Evolutionary conservation across 176 grass and related monocot species (phyloP).

Genomic region (Rhynchospora tenuis): DNA sequence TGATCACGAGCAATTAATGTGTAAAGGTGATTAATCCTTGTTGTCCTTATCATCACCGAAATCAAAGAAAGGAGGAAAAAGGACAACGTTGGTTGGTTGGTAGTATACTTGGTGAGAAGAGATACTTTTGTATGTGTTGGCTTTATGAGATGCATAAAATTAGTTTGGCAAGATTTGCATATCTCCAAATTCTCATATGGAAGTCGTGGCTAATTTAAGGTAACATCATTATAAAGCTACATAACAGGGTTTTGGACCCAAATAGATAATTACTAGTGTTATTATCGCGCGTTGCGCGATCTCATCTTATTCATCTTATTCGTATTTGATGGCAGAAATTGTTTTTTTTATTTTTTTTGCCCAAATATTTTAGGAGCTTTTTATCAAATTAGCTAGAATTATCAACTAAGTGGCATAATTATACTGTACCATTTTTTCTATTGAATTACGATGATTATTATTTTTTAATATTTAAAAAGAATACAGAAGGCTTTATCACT

Average conservation of each 20-base stretch:
- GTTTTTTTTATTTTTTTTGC: too few relatives aligned
- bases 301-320: too few relatives aligned
- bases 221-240: not conserved
- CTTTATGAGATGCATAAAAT: not conserved
- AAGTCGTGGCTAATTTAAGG: slow-evolving; percentile 3
- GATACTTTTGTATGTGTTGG: not conserved
- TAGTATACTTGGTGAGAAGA: not conserved
- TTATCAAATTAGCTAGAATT: too few relatives aligned
- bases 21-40: not conserved
- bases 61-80: not conserved
- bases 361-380: too few relatives aligned
- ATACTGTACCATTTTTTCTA: too few relatives aligned
- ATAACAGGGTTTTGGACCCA: not conserved
- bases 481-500: too few relatives aligned
- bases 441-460: too few relatives aligned
- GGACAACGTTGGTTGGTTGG: not conserved
- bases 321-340: too few relatives aligned
- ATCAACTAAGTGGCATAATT: too few relatives aligned
- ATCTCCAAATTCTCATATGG: not conserved
- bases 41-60: not conserved
- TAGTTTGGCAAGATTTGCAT: slow-evolving; percentile 11
- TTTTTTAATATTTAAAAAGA: too few relatives aligned
- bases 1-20: not conserved
- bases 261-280: not conserved
- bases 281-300: too few relatives aligned